Base-by-base conservation (phyloP, 768 basidiomycete genomes). In the Butyriboletus loyo region DNA sequence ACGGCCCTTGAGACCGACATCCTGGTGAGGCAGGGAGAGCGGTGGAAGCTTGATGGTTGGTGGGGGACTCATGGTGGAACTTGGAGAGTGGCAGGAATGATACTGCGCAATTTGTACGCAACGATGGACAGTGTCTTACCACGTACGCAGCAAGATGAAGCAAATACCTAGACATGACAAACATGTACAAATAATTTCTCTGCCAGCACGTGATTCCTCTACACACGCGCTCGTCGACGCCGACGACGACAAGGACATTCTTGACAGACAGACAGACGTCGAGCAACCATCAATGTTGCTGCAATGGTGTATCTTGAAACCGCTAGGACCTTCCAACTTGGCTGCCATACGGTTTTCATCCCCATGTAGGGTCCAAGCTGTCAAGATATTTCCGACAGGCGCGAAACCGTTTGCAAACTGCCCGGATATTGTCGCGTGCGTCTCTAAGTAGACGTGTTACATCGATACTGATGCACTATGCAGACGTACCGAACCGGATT, bases 341-440 rank as follows among this genome's bases (percentile, higher is more conserved):
- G 84, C 86, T 27, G 87, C 89, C 2, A 71, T 91, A 34, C 80
- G 88, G n/a, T 91, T 89, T 64, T 68, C 81, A 0, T 75, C 77
- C 0, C 83, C 87, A 0, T 80, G 90, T 19, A 81, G 81, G 52
- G 77, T 92, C n/a, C 77, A 81, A 2, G 80, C 79, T 0, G 77
- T 92, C 52, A 75, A 80, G 44, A 76, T 92, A 53, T 89, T 87
- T 62, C 85, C 87, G n/a, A 80, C 79, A 5, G 81, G 79, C 50
- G 72, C 77, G 1, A 75, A 70, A 32, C 88, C 87, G 11, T 92
- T 92, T 63, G 66, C 70, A 14, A 71, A 81, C 52, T 76, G 74
- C 47, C 81, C 83, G 0, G 82, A 85, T 13, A 72, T 86, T 46
- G 67, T 86, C 59, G 84, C 86, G 87, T 87, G 60, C 52, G 80